Conservation (phyloP, 73 alveolate genomes). For the Tetrahymena thermophila region DNA sequence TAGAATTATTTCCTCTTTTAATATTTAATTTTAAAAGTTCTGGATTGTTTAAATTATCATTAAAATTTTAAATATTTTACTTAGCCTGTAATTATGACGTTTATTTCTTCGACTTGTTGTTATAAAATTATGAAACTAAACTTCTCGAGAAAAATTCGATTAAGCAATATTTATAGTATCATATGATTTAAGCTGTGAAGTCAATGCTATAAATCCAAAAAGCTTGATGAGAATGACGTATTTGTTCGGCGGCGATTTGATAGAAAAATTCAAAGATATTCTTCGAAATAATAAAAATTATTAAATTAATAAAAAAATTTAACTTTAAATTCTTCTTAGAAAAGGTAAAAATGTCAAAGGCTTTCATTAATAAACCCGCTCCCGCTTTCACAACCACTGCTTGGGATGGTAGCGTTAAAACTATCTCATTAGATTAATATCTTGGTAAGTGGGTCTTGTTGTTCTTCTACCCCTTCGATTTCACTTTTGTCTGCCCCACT, state of each 20-base stretch:
- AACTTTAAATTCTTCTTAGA: background rate
- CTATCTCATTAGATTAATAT: background rate
- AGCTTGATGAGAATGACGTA: background rate
- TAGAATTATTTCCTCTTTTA: no score
- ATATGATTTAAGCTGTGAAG: background rate
- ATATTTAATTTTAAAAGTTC: background rate
- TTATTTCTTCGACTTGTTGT: background rate
- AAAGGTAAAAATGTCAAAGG: background rate
- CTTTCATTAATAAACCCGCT: background rate
- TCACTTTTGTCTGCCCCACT: conserved; percentile 92
- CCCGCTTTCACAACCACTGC: background rate
- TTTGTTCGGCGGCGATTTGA: background rate
- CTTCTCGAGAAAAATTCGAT: background rate
- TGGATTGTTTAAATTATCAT: background rate
- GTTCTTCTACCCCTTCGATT: conserved; percentile 89
- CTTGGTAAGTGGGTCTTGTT: conserved; percentile 34
- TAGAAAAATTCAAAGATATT: background rate
- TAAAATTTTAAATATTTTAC: no score
- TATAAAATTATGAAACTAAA: background rate
- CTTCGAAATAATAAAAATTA: background rate
- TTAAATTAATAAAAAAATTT: background rate
- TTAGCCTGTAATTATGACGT: background rate
- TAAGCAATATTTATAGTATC: background rate
- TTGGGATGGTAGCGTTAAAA: background rate
- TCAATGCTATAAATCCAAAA: background rate